Conservation (phyloP, 345 rosid genomes). For the Melaleuca quinquenervia region DNA sequence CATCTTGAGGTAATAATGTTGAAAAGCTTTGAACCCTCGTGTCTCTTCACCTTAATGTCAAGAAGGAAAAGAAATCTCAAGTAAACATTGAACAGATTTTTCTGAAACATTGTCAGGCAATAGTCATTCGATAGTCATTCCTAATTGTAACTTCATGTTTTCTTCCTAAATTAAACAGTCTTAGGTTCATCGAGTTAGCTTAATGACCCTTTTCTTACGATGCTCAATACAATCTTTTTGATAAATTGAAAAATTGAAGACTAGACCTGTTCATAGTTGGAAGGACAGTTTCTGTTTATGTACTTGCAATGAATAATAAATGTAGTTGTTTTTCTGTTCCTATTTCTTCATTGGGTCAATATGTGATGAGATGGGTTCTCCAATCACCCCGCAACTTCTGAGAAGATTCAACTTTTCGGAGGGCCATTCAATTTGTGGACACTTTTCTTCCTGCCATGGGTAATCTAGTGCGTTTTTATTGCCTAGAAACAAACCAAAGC, state of each 20-base stretch:
- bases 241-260: background rate
- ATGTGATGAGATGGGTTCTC: background rate
- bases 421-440: background rate
- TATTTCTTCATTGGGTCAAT: background rate
- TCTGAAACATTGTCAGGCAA: background rate
- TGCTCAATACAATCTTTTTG: background rate
- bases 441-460: background rate
- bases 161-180: background rate
- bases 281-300: background rate
- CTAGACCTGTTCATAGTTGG: background rate
- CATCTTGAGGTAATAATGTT: background rate
- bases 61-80: background rate
- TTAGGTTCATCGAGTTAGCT: background rate
- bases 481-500: background rate
- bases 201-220: background rate
- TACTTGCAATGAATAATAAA: background rate
- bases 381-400: background rate
- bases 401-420: background rate
- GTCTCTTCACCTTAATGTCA: background rate
- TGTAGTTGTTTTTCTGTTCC: background rate
- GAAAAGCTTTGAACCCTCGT: background rate
- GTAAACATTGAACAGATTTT: background rate
- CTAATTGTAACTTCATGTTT: background rate
- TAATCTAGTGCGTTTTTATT: background rate
- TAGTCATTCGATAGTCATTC: background rate